These are phyloP conservation scores for Diplotaxis tenuifolia DNA, from an alignment of 345 rosid genomes.

Conservation along the genomic window DNA sequence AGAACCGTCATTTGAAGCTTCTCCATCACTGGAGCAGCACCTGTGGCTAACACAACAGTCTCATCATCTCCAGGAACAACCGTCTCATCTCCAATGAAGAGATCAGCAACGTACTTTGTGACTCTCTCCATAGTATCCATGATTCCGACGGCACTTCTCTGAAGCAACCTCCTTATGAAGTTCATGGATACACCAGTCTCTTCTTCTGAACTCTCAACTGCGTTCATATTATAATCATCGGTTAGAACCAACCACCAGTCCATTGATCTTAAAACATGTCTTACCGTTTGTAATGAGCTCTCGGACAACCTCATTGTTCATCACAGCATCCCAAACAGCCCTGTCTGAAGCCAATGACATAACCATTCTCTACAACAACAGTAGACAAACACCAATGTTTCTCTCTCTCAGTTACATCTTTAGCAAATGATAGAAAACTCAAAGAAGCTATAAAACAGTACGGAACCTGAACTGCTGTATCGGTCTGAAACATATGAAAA, in stretches of 20 bases:
- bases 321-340: constrained; percentile 89
- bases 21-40: constrained; percentile 46
- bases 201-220: constrained; percentile 40
- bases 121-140: constrained; percentile 52
- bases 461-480: constrained; percentile 75
- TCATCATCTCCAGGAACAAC: constrained; percentile 38
- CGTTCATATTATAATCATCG: background rate
- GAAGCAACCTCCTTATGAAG: constrained; percentile 51
- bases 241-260: background rate
- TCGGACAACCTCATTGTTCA: constrained; percentile 68
- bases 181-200: constrained; percentile 41
- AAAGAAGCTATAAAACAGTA: background rate
- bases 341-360: constrained; percentile 71
- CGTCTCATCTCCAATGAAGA: constrained; percentile 36
- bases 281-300: constrained; percentile 48
- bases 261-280: background rate
- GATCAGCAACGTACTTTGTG: constrained; percentile 44
- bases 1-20: constrained; percentile 67
- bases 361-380: constrained; percentile 54
- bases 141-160: constrained; percentile 46
- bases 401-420: background rate
- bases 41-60: constrained; percentile 32
- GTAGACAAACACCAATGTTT: background rate
- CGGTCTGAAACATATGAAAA: constrained; percentile 71
- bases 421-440: background rate